Percentiles rank a stretch among this genome's conserved stretches.
Conservation (phyloP, 176 grass and related monocot genomes). For the bread wheat (Triticum aestivum) region IWGSC_CS_RefSeq_v2.1 NC_057812.1:700629714-700630213, state of each 20-base stretch:
- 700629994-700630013: neutral
- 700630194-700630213: too few species aligned
- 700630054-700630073: too few species aligned
- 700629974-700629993: neutral
- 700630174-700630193: too few species aligned
- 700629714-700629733: conserved; percentile 21
- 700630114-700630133: too few species aligned
- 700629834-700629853: conserved; percentile 16
- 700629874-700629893: neutral
- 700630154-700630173: too few species aligned
- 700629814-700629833: conserved; percentile 6
- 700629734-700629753: conserved; percentile 13
- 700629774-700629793: conserved; percentile 30
- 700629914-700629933: neutral
- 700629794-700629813: neutral
- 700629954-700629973: conserved; percentile 7
- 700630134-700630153: too few species aligned
- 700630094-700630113: too few species aligned
- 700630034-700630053: neutral
- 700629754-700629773: neutral
- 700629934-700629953: neutral
- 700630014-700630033: neutral
- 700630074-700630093: too few species aligned
- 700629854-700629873: neutral
- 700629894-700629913: neutral